These are phyloP conservation scores for Fraxinus xanthoxyloides DNA, from an alignment of 305 asterid species.

Conservation along the genomic window DNA sequence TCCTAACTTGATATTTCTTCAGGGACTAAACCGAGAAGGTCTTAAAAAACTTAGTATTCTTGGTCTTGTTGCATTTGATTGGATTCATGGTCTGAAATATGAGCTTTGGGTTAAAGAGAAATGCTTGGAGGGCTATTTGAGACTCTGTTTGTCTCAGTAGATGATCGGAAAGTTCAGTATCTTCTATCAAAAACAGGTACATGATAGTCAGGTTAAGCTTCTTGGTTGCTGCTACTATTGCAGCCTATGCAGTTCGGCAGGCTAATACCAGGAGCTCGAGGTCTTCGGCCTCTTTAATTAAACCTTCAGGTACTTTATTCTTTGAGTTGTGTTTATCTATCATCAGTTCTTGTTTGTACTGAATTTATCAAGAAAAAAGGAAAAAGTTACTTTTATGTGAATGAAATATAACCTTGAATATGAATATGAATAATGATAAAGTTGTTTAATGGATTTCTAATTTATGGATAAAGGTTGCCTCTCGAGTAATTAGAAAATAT, in stretches of 20 bases:
- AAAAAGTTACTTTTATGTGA: background rate
- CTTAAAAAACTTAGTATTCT: background rate
- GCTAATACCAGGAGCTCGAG: conserved; percentile 39
- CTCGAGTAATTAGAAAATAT: background rate
- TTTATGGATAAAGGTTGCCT: background rate
- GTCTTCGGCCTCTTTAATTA: conserved; percentile 34
- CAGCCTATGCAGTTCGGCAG: conserved; percentile 84
- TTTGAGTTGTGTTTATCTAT: background rate
- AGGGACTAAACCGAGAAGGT: background rate
- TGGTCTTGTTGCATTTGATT: conserved; percentile 17
- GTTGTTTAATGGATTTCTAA: background rate
- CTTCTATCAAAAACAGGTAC: conserved; percentile 42
- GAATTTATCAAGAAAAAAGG: background rate
- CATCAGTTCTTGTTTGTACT: background rate
- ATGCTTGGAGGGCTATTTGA: conserved; percentile 38
- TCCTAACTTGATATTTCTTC: conserved; percentile 10
- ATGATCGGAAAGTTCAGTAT: conserved; percentile 48
- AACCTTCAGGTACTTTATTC: conserved; percentile 39
- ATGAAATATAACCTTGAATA: background rate
- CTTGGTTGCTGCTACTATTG: conserved; percentile 65
- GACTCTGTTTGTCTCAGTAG: conserved; percentile 34
- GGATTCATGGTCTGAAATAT: conserved; percentile 37
- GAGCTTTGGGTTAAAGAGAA: conserved; percentile 51
- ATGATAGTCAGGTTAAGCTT: conserved; percentile 92
- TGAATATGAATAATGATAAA: background rate